phyloP scores from a whole-genome alignment of 2,329 filamentous ascomycete species.

The Stagonosporopsis vannaccii region DNA sequence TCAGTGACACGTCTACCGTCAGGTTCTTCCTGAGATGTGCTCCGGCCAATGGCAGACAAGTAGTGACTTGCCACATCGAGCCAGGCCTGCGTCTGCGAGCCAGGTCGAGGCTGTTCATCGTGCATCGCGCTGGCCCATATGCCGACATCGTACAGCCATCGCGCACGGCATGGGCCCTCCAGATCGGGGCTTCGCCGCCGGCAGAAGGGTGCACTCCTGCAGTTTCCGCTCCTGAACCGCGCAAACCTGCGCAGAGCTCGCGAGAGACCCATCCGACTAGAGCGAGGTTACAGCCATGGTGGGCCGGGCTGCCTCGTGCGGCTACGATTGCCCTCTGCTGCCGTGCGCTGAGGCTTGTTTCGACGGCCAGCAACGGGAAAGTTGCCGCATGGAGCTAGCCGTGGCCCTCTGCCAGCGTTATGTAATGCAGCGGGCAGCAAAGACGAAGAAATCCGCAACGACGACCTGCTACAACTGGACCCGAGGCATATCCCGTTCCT shows the following conservation, averaged over 20 bases:
- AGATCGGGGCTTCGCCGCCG: slow-evolving; percentile 3
- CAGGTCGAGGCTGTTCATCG: neutral
- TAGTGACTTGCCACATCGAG: neutral
- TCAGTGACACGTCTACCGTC: neutral
- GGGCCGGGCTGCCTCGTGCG: slow-evolving; percentile 11
- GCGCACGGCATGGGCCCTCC: neutral
- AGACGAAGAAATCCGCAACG: slow-evolving; percentile 1
- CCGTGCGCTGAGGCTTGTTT: slow-evolving; percentile 11
- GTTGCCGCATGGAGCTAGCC: slow-evolving; percentile 2
- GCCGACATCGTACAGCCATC: neutral
- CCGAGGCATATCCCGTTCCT: slow-evolving; percentile 1
- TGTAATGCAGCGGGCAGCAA: slow-evolving; percentile 5
- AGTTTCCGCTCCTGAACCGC: slow-evolving; percentile 5
- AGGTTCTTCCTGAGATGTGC: neutral
- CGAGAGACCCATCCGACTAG: slow-evolving; percentile 4
- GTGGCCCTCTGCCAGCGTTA: neutral
- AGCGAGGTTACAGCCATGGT: slow-evolving; percentile 3
- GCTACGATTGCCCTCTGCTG: slow-evolving; percentile 5
- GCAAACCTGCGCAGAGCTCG: neutral
- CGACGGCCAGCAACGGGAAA: slow-evolving; percentile 6
- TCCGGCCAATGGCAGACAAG: neutral
- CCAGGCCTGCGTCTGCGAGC: neutral
- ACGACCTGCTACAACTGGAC: neutral
- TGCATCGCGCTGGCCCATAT: neutral
- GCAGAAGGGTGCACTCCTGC: neutral